Base-by-base conservation (phyloP, 768 basidiomycete species). In the Agaricus subrufescens region DNA sequence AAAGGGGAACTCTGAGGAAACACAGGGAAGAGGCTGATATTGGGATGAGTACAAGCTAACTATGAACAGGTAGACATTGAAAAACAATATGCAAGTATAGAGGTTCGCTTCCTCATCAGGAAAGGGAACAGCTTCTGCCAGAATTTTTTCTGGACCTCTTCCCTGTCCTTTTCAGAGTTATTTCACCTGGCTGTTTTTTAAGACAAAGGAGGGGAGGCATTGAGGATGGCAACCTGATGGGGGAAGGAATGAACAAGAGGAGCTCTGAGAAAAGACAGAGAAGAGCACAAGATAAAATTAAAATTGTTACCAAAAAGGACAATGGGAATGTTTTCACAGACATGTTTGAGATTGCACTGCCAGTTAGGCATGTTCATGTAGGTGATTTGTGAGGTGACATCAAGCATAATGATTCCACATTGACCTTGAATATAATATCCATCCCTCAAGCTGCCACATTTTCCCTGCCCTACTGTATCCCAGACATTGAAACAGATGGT, bases 361-460 rank as follows among this genome's bases (percentile, higher is more conserved):
- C 97, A 99, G 83, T 98, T 99, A 64, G 97, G 97, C 34, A 99
- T 96, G 72, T 98, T 98, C 82, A 98, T 98, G 82, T 99, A 99
- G 55, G 97, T 99, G 84, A 98, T 99, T 67, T 97, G 87, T 52
- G 97, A 97, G 58, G 97, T 98, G 61, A 98, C 96, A 67, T 94
- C 97, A 79, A 98, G 98, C 97, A 99, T 98, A 85, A 99, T 98
- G 81, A 99, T 98, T 65, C 97, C 97, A 69, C 94, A 98, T 74
- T 99, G 97, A 65, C 94, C 94, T 75, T 95, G 92, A 70, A 94
- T 93, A 75, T 93, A 93, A 74, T 93, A 94, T 44, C 95, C 94
- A 74, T 97, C 94, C 61, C 94, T 91, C 60, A 98, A 89, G 68
- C 94, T 94, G 77, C 96, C 97, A 63, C 98, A 99, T 79, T 98